Evolutionary conservation across 495 filamentous ascomycete genomes (phyloP).

Genomic region (Podospora pseudocomata): DNA sequence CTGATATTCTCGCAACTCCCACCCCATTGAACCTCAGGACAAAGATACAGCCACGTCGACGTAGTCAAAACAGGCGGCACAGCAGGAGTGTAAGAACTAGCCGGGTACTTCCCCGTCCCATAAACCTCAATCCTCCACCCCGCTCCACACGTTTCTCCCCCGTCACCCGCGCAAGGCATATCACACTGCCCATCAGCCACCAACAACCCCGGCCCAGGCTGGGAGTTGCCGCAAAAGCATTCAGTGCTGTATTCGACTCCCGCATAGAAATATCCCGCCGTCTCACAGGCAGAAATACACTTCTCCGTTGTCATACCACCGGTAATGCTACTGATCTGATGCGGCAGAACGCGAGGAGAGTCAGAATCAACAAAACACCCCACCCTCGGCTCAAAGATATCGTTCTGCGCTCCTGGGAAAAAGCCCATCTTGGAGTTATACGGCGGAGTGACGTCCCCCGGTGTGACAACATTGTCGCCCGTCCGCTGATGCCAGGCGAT

Average conservation of each 20-base stretch:
- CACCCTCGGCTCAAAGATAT: conserved; percentile 37
- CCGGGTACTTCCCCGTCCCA: not conserved
- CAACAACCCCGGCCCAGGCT: not conserved
- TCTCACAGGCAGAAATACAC: conserved; percentile 25
- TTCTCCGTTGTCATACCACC: conserved; percentile 32
- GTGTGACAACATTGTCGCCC: conserved; percentile 39
- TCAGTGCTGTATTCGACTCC: conserved; percentile 16
- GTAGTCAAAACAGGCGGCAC: not conserved
- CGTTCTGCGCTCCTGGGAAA: conserved; percentile 43
- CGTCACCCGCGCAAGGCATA: conserved; percentile 11
- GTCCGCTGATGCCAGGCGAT: conserved; percentile 47
- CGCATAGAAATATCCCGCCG: conserved; percentile 7
- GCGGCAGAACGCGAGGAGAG: not conserved
- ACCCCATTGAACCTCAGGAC: not conserved
- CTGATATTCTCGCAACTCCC: not conserved
- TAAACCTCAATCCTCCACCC: conserved; percentile 1
- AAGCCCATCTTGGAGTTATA: conserved; percentile 46
- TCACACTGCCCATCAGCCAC: conserved; percentile 9
- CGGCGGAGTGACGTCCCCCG: conserved; percentile 29
- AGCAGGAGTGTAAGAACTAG: not conserved
- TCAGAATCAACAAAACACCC: not conserved
- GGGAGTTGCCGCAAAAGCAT: conserved; percentile 17
- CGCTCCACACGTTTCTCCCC: conserved; percentile 8
- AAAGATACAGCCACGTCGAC: not conserved
- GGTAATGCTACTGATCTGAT: conserved; percentile 25